Conservation (phyloP, 306 rosid genomes). For the Pyrus betulifolia region DNA sequence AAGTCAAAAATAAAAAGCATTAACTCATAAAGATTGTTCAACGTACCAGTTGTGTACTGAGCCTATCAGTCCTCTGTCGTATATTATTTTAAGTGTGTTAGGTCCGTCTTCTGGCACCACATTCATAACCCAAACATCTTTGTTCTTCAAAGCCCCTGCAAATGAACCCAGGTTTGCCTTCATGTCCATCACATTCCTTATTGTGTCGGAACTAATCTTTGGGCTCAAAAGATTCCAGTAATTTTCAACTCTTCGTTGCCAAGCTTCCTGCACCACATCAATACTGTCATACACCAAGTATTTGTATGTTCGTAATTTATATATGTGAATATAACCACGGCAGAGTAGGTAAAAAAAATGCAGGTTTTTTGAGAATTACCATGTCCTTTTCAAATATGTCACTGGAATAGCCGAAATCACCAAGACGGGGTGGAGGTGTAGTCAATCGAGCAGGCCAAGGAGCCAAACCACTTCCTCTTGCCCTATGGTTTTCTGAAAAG, state of each 20-base stretch:
- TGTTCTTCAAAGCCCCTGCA: conserved; percentile 76
- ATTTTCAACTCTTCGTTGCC: conserved; percentile 74
- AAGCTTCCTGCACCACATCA: conserved; percentile 56
- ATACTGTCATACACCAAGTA: conserved; percentile 6
- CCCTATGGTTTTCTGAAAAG: conserved; percentile 55
- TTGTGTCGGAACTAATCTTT: conserved; percentile 46
- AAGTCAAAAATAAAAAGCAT: not conserved
- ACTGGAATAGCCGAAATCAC: conserved; percentile 71
- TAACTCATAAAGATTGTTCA: not conserved
- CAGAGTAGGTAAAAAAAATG: not conserved
- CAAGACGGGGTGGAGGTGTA: conserved; percentile 85
- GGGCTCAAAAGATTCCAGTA: conserved; percentile 82
- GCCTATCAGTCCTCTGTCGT: conserved; percentile 94
- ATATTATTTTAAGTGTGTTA: conserved; percentile 72
- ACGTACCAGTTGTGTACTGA: conserved; percentile 75
- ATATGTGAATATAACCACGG: not conserved
- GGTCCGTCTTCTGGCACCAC: conserved; percentile 81
- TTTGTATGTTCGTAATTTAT: not conserved
- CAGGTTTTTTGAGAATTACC: conserved; percentile 33
- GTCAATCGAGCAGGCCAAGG: conserved; percentile 97
- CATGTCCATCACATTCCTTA: conserved; percentile 97
- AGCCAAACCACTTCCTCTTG: conserved; percentile 85
- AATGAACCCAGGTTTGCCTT: conserved; percentile 89
- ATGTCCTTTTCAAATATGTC: conserved; percentile 83
- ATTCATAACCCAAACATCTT: conserved; percentile 96